Evolutionary conservation across 441 rosid species (phyloP).

Genomic region (Erodium chrysanthum): DNA sequence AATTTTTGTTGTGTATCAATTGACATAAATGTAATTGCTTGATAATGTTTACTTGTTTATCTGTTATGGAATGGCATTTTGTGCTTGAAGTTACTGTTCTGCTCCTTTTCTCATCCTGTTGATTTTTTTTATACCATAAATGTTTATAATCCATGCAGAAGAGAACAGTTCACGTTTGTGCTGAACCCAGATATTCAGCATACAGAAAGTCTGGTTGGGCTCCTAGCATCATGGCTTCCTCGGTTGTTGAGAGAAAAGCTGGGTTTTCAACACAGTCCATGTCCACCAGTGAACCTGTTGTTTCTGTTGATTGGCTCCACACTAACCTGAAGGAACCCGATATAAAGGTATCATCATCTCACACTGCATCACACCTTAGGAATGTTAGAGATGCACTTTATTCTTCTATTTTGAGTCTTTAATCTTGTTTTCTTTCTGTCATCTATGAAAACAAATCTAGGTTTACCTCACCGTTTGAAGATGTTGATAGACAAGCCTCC

Average conservation of each 20-base stretch:
- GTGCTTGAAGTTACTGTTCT: too few species aligned
- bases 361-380: background rate
- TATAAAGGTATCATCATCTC: conserved; percentile 44
- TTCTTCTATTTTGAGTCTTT: background rate
- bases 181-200: conserved; percentile 19
- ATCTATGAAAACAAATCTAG: background rate
- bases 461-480: background rate
- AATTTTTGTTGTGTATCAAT: background rate
- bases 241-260: conserved; percentile 24
- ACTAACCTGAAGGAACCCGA: conserved; percentile 56
- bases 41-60: background rate
- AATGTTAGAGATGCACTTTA: background rate
- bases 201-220: conserved; percentile 24
- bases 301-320: conserved; percentile 91
- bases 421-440: background rate
- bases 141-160: conserved; percentile 27
- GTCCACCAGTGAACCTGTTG: conserved; percentile 53
- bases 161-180: conserved; percentile 27
- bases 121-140: background rate
- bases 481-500: background rate
- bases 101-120: conserved; percentile 4
- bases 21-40: background rate
- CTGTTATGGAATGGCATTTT: background rate
- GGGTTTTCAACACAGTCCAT: conserved; percentile 37
- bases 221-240: conserved; percentile 48